Evolutionary conservation across 441 rosid species (phyloP).

Genomic region (Populus hybrid): DNA sequence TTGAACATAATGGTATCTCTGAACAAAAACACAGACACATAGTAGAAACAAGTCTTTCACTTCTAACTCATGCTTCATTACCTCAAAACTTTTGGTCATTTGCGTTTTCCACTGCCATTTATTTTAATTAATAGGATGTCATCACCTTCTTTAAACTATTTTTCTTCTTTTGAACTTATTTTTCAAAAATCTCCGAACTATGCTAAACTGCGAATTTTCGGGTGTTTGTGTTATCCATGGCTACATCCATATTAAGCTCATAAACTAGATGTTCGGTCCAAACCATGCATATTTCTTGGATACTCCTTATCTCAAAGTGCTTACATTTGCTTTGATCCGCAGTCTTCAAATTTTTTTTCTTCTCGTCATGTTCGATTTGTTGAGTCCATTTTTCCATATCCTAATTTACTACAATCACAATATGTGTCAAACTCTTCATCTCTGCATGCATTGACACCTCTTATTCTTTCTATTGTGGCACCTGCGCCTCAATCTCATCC

Average conservation of each 20-base stretch:
- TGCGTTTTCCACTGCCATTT: neutral
- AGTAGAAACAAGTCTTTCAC: neutral
- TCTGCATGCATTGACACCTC: neutral
- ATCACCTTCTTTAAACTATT: neutral
- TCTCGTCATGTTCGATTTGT: neutral
- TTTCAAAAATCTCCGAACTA: neutral
- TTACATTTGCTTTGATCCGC: neutral
- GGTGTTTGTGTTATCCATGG: neutral
- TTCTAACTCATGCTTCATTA: neutral
- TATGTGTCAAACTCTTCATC: too few relatives aligned
- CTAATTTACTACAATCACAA: too few relatives aligned
- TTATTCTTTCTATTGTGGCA: fast-evolving
- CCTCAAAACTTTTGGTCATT: neutral
- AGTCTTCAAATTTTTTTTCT: neutral
- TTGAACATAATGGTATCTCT: neutral
- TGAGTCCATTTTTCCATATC: neutral
- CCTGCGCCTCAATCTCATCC: fast-evolving
- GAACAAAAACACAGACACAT: neutral
- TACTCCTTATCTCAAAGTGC: neutral
- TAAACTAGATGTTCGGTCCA: neutral
- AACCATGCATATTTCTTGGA: neutral
- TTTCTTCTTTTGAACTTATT: neutral
- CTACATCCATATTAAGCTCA: neutral
- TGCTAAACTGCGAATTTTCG: neutral
- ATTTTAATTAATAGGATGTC: neutral